A percentile compares a stretch with the other conserved stretches of the same genome.
phyloP scores from a whole-genome alignment of 164 flowering plant genomes.

The Platanus orientalis region DNA sequence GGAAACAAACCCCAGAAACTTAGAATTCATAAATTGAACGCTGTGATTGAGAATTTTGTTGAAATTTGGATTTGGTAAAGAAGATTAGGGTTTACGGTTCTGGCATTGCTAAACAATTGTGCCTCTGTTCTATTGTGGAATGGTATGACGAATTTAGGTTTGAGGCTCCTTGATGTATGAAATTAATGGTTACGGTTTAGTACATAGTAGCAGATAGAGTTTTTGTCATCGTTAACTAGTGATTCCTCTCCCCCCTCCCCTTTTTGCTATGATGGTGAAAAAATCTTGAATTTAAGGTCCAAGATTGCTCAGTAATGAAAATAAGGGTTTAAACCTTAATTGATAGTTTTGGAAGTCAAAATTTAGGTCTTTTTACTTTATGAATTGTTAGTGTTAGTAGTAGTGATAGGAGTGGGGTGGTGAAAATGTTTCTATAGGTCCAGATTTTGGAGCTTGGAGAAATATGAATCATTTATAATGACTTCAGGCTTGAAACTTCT shows the following conservation, averaged over 20 bases:
- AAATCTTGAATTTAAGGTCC: too few species aligned
- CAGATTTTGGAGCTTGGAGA: neutral
- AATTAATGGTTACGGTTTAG: neutral
- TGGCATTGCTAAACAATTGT: neutral
- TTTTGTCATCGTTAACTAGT: too few species aligned
- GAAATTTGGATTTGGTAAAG: constrained; percentile 1
- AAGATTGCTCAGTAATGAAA: neutral
- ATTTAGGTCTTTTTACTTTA: too few species aligned
- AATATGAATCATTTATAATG: too few species aligned
- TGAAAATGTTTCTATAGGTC: neutral
- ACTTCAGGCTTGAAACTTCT: too few species aligned
- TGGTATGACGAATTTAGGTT: neutral
- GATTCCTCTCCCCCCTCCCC: too few species aligned
- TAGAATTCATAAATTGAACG: neutral
- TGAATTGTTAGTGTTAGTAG: too few species aligned
- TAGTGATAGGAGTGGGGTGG: too few species aligned
- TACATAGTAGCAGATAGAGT: too few species aligned
- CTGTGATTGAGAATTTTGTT: neutral
- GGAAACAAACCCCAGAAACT: neutral
- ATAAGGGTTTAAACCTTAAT: neutral
- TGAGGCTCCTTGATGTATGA: neutral
- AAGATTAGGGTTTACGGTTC: constrained; percentile 10
- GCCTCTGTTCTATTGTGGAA: neutral
- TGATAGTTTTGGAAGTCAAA: too few species aligned
- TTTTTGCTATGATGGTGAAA: too few species aligned